phyloP scores from a whole-genome alignment of 148 eudicot genomes.

The Polygonum aviculare region DNA sequence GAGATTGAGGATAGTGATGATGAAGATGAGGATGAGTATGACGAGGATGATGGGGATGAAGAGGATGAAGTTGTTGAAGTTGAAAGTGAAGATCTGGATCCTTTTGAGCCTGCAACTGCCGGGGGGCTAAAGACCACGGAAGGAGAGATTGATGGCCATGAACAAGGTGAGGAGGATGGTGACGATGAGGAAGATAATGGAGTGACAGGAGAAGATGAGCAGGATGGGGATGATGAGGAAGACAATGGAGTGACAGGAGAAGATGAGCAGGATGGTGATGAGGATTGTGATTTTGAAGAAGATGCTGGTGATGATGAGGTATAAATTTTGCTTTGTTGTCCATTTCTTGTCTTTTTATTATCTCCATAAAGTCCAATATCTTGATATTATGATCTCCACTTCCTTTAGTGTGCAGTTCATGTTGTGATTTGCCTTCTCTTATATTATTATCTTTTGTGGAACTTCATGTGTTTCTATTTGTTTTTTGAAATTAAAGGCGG shows the following conservation, averaged over 20 bases:
- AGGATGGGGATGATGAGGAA: slow-evolving; percentile 36
- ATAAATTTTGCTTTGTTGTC: slow-evolving; percentile 7
- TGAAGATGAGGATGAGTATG: slow-evolving; percentile 32
- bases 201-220: slow-evolving; percentile 56
- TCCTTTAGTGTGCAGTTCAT: not conserved
- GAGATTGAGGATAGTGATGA: slow-evolving; percentile 24
- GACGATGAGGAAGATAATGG: slow-evolving; percentile 52
- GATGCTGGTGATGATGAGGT: slow-evolving; percentile 53
- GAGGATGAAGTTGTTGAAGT: slow-evolving; percentile 48
- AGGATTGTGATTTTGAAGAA: slow-evolving; percentile 33
- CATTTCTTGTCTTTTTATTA: not conserved
- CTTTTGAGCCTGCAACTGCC: slow-evolving; percentile 29
- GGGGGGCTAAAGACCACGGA: slow-evolving; percentile 33
- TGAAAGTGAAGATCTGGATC: slow-evolving; percentile 43
- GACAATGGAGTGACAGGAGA: slow-evolving; percentile 57
- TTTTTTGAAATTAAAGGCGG: too few species aligned
- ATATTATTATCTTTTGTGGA: not conserved
- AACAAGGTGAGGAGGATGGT: slow-evolving; percentile 53
- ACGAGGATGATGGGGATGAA: slow-evolving; percentile 36
- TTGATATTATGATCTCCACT: not conserved
- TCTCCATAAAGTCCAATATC: not conserved
- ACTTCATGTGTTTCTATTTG: not conserved
- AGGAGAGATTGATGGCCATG: slow-evolving; percentile 66
- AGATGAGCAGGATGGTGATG: slow-evolving; percentile 35
- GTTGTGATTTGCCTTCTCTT: not conserved